phyloP scores from a whole-genome alignment of 768 basidiomycete species.

The Hortiboletus flavorubellus region DNA sequence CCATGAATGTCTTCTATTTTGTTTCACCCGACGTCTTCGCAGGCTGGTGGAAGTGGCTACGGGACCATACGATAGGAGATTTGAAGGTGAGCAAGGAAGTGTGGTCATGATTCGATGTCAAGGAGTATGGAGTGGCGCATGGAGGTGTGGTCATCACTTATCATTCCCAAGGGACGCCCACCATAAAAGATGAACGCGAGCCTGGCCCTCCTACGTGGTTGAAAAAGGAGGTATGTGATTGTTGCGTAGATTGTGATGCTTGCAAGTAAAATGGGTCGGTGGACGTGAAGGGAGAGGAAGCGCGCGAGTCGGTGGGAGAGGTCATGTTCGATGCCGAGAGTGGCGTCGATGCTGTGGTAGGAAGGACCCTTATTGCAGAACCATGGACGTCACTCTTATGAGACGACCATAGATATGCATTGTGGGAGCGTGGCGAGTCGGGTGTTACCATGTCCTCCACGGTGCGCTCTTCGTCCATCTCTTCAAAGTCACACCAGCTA shows the following conservation, averaged over 20 bases:
- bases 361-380: constrained; percentile 19
- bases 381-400: constrained; percentile 15
- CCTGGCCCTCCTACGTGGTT: constrained; percentile 36
- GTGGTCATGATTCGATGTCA: constrained; percentile 8
- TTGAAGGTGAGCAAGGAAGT: neutral
- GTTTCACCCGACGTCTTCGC: neutral
- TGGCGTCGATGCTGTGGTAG: constrained; percentile 19
- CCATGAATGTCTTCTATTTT: constrained; percentile 11
- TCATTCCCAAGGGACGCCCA: constrained; percentile 28
- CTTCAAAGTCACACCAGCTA: constrained; percentile 32
- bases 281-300: constrained; percentile 38
- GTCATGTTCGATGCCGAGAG: constrained; percentile 10
- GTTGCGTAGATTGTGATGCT: constrained; percentile 37
- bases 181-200: constrained; percentile 40
- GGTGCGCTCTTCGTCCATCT: constrained; percentile 42
- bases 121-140: neutral
- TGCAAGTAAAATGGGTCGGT: constrained; percentile 52
- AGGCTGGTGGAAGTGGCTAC: neutral
- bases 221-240: constrained; percentile 33
- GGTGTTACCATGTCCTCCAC: constrained; percentile 44
- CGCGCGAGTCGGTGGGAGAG: constrained; percentile 22
- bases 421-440: constrained; percentile 30
- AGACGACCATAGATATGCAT: constrained; percentile 23
- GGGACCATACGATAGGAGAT: constrained; percentile 6
- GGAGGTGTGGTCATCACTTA: neutral